Base-by-base conservation (phyloP, 1,284 basidiomycete genomes). In the Ganoderma boninense region DNA sequence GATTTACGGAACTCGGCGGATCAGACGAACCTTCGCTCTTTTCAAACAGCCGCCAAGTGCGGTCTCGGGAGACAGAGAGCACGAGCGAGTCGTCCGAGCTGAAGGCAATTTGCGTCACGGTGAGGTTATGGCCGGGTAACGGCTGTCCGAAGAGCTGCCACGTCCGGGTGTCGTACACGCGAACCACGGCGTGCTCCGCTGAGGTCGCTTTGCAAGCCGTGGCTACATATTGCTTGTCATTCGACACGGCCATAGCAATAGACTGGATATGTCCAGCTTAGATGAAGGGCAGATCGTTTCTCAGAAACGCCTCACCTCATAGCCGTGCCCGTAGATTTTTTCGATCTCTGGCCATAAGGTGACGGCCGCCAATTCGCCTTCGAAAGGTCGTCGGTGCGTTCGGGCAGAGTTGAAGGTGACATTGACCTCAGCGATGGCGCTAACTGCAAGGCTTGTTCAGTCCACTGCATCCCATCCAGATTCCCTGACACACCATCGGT, bases 261-360 rank as follows among this genome's bases (percentile, higher is more conserved):
- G 92, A 92, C 94, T 96, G 66, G 20, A 18, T 18, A 23, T 42
- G 2, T 62, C 29, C 42, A 43, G 6, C 2, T 62, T 29, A 2
- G 40, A 42, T 23, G 20, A 13, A 11, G 7, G 38, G n/a, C 4
- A 13, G 38, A 16, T n/a, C 38, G 23, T 16, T 23, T 43, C 11
- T 6, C 23, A 26, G 38, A 2, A 14, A 44, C 18, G 32, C 74
- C 79, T 69, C 73, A 96, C 93, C 87, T 99, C 98, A 79, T 98
- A 99, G 43, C 97, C 97, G 81, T 99, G 98, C 1, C 97, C 98
- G 80, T 98, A 99, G 2, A 99, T 85, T 80, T 99, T 99, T 78
- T 99, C 97, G 1, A 92, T 85, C 82, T 99, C 98, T 0, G 97
- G 97, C 98, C 98, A 99, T 0, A 99, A 87, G 0, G 97, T 99